Evolutionary conservation across 176 grass and related monocot genomes (phyloP), one percentile per base, ranked within the genome.

Genomic region (Rhynchospora breviuscula): DNA sequence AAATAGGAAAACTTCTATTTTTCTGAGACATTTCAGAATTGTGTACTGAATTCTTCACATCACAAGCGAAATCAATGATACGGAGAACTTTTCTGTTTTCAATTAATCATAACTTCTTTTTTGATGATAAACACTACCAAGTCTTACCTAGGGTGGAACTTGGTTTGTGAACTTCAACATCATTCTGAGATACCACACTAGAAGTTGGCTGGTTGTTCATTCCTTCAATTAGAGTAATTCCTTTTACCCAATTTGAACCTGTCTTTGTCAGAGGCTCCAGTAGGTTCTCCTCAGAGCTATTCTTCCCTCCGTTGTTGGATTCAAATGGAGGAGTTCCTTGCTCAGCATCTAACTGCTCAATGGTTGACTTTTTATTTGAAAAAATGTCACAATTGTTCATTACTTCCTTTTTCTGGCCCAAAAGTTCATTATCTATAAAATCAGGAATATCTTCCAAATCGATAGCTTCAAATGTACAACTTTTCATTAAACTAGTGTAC

Each of bases 81-180:
- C 68, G 3, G 46, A 72, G 56, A 59, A 59, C 17, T 5, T 45
- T 47, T 72, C 18, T 47, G 5, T 48, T 21, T 49, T 49, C 17
- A 17, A 49, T 49, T 23, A 21, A 6, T 76, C 53, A 5, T 76
- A 31, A 18, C 26, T 3, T 76, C 11, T 6, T 3, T 51, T 76
- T 52, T 3, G 22, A 54, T 3, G 6, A 76, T 54, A 10, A 15
- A 75, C 53, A 54, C 12, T 48, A 4, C 18, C 69, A 84, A 3
- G 59, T 86, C 90, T 94, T 57, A 97, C 94, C 92, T 21, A 81
- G 83, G 51, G 56, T 23, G 67, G 84, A 82, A 90, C 84, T 84
- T 43, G 85, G 59, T 76, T 87, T 88, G 81, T 89, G 84, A 87
- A 74, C 59, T 69, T 87, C 84, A 80, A 89, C 87, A 63, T 82